A percentile compares a stretch with the other conserved stretches of the same genome.
Conservation (phyloP, 2,329 filamentous ascomycete species). For the Pleoardoris graminearum region DNA sequence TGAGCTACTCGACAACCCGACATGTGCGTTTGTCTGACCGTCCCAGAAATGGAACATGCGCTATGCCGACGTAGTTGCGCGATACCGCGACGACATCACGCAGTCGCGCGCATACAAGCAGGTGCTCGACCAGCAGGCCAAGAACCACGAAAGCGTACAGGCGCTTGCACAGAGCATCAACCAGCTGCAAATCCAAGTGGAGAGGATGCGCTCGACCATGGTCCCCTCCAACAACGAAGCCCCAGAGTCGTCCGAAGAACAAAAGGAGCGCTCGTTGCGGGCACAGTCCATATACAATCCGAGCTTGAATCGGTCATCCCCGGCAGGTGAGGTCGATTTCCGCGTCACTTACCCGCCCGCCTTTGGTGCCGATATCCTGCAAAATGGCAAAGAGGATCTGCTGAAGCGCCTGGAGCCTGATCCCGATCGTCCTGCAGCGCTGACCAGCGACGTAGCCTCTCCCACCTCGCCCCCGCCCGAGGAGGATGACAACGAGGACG, state of each 20-base stretch:
- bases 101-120: slow-evolving; percentile 42
- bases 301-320: slow-evolving; percentile 43
- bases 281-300: slow-evolving; percentile 40
- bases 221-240: slow-evolving; percentile 28
- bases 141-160: slow-evolving; percentile 46
- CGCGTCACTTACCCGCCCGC: slow-evolving; percentile 55
- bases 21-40: slow-evolving; percentile 15
- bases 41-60: slow-evolving; percentile 47
- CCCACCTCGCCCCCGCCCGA: slow-evolving; percentile 50
- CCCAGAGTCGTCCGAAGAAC: slow-evolving; percentile 18
- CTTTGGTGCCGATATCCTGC: slow-evolving; percentile 54
- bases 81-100: slow-evolving; percentile 45
- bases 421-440: slow-evolving; percentile 45
- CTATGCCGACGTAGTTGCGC: slow-evolving; percentile 46
- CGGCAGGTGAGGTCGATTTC: slow-evolving; percentile 52
- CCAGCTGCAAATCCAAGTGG: slow-evolving; percentile 46
- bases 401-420: slow-evolving; percentile 55
- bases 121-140: slow-evolving; percentile 43
- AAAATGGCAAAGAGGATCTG: slow-evolving; percentile 55
- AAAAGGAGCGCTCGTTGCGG: slow-evolving; percentile 26
- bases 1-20: slow-evolving; percentile 8
- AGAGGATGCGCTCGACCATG: slow-evolving; percentile 42
- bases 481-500: slow-evolving; percentile 72
- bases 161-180: slow-evolving; percentile 47
- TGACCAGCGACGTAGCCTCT: slow-evolving; percentile 45